These are phyloP conservation scores for Suillus decipiens DNA, from an alignment of 768 basidiomycete species.

Conservation along the genomic window DNA sequence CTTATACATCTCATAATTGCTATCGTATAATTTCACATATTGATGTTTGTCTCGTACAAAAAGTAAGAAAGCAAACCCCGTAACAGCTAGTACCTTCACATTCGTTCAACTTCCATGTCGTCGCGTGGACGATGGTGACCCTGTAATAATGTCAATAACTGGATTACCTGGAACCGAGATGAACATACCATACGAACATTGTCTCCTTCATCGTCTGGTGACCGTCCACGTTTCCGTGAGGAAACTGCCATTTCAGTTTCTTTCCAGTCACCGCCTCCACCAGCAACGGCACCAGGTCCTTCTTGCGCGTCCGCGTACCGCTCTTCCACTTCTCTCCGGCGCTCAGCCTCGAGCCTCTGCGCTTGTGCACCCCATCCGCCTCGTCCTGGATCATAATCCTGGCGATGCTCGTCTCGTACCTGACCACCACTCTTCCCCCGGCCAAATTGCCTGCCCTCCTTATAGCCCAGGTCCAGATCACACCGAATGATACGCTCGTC, in stretches of 20 bases:
- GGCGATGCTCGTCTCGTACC: slow-evolving; percentile 93
- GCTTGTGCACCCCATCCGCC: slow-evolving; percentile 94
- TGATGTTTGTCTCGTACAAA: slow-evolving; percentile 10
- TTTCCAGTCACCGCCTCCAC: slow-evolving; percentile 88
- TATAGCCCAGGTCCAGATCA: slow-evolving; percentile 95
- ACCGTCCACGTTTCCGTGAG: slow-evolving; percentile 68
- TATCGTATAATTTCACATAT: slow-evolving; percentile 17
- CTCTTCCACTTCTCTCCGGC: slow-evolving; percentile 82
- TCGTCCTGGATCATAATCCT: slow-evolving; percentile 95
- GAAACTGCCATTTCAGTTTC: slow-evolving; percentile 50
- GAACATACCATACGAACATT: slow-evolving; percentile 52
- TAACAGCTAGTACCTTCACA: slow-evolving; percentile 45
- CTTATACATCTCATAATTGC: slow-evolving; percentile 10
- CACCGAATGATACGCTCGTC: slow-evolving; percentile 98
- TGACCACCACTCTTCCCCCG: slow-evolving; percentile 97
- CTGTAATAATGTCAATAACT: slow-evolving; percentile 34
- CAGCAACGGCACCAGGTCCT: slow-evolving; percentile 77
- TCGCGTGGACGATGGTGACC: slow-evolving; percentile 64
- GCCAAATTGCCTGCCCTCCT: slow-evolving; percentile 96
- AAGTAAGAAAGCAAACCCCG: slow-evolving; percentile 26
- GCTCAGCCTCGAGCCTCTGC: slow-evolving; percentile 69
- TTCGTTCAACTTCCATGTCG: slow-evolving; percentile 66
- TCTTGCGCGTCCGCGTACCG: slow-evolving; percentile 82
- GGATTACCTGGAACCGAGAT: slow-evolving; percentile 5
- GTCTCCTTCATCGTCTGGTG: slow-evolving; percentile 78